Conservation (phyloP, 208 protist species). For the Crithidia expoeki region DNA sequence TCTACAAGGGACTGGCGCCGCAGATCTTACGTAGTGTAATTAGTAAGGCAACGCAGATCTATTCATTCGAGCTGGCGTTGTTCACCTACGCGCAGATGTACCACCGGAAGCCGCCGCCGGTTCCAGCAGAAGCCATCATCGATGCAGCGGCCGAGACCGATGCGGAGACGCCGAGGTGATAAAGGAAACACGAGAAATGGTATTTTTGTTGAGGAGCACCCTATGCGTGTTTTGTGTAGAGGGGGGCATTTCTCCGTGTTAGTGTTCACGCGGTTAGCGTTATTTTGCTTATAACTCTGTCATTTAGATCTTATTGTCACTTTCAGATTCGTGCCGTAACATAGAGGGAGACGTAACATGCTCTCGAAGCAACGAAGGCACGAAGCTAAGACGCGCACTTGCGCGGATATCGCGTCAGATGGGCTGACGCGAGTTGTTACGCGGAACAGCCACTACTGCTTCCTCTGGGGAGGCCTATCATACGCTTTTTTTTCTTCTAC, state of each 20-base stretch:
- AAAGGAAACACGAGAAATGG: no score
- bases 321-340: neutral
- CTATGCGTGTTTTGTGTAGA: no score
- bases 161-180: neutral
- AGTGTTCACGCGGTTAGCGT: no score
- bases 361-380: neutral
- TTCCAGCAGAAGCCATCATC: conserved; percentile 17
- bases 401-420: no score
- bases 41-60: conserved; percentile 90
- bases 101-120: conserved; percentile 13
- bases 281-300: no score
- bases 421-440: no score
- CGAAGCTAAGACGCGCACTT: neutral
- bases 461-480: neutral
- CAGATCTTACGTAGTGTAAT: conserved; percentile 84
- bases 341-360: neutral
- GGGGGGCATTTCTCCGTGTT: no score
- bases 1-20: conserved; percentile 90
- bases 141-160: conserved; percentile 8
- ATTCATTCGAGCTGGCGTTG: conserved; percentile 86
- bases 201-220: no score
- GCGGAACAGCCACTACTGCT: no score
- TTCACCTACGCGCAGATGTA: conserved; percentile 68
- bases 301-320: no score
- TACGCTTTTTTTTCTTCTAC: neutral